These are phyloP conservation scores for Tetraselmis striata DNA, from an alignment of 139 green algal species.

Conservation along the genomic window DNA sequence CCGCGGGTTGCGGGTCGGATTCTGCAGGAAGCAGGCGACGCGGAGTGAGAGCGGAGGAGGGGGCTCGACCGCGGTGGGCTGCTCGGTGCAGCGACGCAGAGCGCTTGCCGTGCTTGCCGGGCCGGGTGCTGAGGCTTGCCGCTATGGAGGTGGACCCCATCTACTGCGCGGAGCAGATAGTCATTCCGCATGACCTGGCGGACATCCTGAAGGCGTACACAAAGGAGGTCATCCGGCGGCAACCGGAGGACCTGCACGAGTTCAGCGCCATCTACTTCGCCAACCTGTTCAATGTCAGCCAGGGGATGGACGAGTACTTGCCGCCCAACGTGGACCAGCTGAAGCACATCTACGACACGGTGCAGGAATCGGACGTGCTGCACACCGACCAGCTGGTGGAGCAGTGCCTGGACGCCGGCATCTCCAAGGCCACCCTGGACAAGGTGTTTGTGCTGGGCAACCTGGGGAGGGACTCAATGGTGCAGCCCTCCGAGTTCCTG, in stretches of 20 bases:
- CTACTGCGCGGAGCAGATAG: constrained; percentile 52
- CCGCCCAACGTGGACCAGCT: constrained; percentile 36
- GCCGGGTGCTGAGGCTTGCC: too few relatives aligned
- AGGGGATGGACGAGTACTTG: constrained; percentile 20
- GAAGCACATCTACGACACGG: constrained; percentile 1
- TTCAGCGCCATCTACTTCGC: constrained; percentile 69
- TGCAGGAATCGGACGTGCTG: constrained; percentile 15
- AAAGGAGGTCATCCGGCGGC: constrained; percentile 68
- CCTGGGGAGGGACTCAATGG: constrained; percentile 9
- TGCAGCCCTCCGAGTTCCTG: constrained; percentile 28
- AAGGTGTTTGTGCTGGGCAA: constrained; percentile 28
- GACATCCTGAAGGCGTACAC: constrained; percentile 74
- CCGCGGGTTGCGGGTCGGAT: too few relatives aligned
- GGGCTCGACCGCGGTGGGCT: too few relatives aligned
- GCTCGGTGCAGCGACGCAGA: too few relatives aligned
- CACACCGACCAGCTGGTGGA: constrained; percentile 3
- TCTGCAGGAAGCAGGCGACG: too few relatives aligned
- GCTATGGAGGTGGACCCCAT: constrained; percentile 15
- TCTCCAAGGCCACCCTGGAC: constrained; percentile 21
- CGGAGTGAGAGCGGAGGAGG: too few relatives aligned
- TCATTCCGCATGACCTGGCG: constrained; percentile 58
- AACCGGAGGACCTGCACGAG: constrained; percentile 55
- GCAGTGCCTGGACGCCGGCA: constrained; percentile 15
- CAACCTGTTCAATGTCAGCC: constrained; percentile 39
- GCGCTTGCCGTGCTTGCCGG: too few relatives aligned